Evolutionary conservation across 345 rosid genomes (phyloP).

Genomic region (Acer campestre): DNA sequence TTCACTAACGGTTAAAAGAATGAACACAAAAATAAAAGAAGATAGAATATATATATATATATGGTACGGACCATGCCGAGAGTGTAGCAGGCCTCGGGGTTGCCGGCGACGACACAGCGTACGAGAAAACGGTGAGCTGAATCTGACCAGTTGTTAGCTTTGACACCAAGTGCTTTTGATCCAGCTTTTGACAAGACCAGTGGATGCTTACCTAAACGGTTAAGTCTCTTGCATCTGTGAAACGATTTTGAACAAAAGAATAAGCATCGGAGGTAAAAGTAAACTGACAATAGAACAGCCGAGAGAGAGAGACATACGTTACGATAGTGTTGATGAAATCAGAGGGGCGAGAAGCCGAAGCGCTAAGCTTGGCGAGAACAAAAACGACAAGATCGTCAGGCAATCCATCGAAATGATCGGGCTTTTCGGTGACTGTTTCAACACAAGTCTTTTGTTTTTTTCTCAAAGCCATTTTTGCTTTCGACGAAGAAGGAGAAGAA

Average conservation of each 20-base stretch:
- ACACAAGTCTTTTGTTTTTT: slow-evolving; percentile 34
- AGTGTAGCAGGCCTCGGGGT: slow-evolving; percentile 50
- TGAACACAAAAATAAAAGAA: background rate
- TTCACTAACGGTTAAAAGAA: too few relatives aligned
- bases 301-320: slow-evolving; percentile 41
- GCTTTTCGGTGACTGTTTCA: background rate
- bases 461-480: slow-evolving; percentile 20
- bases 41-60: background rate
- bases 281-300: too few relatives aligned
- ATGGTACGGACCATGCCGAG: slow-evolving; percentile 64
- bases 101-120: slow-evolving; percentile 59
- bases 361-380: slow-evolving; percentile 54
- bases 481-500: background rate
- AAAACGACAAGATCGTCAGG: slow-evolving; percentile 60
- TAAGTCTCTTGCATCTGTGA: slow-evolving; percentile 55
- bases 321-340: slow-evolving; percentile 47
- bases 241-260: background rate
- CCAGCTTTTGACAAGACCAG: slow-evolving; percentile 52
- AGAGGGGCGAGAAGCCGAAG: slow-evolving; percentile 58
- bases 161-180: slow-evolving; percentile 41
- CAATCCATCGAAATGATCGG: slow-evolving; percentile 48
- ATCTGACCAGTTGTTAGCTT: slow-evolving; percentile 57
- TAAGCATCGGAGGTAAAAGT: background rate
- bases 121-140: slow-evolving; percentile 55
- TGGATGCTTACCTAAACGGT: slow-evolving; percentile 38